Conservation (phyloP, 2,329 filamentous ascomycete species). For the Penicillium aurantiogriseum region DNA sequence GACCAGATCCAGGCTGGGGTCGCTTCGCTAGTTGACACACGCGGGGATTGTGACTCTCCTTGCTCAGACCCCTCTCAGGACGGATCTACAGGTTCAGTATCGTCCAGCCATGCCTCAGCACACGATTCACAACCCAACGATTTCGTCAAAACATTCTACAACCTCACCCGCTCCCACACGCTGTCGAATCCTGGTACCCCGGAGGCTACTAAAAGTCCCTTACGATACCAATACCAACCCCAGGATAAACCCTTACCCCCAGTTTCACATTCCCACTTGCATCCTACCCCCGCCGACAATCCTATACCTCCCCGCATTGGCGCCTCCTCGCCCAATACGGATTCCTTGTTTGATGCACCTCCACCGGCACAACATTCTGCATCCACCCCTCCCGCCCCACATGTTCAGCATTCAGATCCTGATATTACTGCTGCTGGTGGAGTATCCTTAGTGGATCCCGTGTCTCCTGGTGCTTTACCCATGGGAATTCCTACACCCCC, state of each 20-base stretch:
- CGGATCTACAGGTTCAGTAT: constrained; percentile 6
- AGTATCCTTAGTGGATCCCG: constrained; percentile 24
- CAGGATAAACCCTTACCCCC: constrained; percentile 9
- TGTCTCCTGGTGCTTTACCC: constrained; percentile 18
- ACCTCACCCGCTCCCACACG: constrained; percentile 35
- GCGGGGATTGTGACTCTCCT: constrained; percentile 8
- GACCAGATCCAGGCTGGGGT: constrained; percentile 44
- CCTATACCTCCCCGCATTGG: constrained; percentile 1
- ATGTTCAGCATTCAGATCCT: not conserved
- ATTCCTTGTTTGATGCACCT: constrained; percentile 1
- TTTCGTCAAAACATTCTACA: constrained; percentile 38
- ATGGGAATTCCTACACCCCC: constrained; percentile 33
- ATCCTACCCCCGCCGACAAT: constrained; percentile 11
- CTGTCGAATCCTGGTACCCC: constrained; percentile 23
- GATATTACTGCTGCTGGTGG: constrained; percentile 7
- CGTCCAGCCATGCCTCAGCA: not conserved
- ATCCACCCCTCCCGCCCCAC: constrained; percentile 8
- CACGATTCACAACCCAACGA: constrained; percentile 26
- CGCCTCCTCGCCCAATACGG: constrained; percentile 15
- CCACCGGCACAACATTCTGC: not conserved
- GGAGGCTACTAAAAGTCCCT: constrained; percentile 18
- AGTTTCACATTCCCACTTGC: constrained; percentile 15
- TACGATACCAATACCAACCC: constrained; percentile 25
- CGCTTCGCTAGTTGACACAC: constrained; percentile 19
- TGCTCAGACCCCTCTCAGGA: constrained; percentile 10